Base-by-base conservation (phyloP, 2,329 filamentous ascomycete genomes). In the Nectriaceae sp. region DNA sequence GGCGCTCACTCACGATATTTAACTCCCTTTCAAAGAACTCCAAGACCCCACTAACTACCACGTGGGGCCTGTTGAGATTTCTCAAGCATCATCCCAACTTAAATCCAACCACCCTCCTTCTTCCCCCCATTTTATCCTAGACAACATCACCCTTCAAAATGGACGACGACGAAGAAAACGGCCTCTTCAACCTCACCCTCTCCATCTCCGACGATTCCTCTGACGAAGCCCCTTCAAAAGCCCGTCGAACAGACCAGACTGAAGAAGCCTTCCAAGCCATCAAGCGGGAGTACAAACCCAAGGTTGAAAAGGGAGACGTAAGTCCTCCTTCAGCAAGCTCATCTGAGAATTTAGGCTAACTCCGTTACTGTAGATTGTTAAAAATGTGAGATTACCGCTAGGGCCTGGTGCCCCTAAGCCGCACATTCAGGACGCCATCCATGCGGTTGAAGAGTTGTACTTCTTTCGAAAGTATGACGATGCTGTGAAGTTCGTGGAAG, bases 391-490 rank as follows among this genome's bases (percentile, higher is more conserved):
- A 5, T 55, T 80, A 2, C 78, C 78, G 1, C 54, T 78, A 11
- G 54, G 54, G 3, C 52, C 59, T 10, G 56, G 44, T 4, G 60
- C 72, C 4, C 66, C 69, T 24, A 83, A 82, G 57, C 72, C 71
- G 36, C 69, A 74, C 26, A 66, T 71, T 2, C 78, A 82, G 53
- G 71, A 76, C n/a, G 56, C 79, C 10, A 49, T 82, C 18, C 78
- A 83, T 57, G 80, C 79, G 0, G 75, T 79, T 6, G 79, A 83
- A 59, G 80, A 83, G 63, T 68, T 83, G 38, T 83, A 83, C 57
- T 83, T 79, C 61, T 76, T 76, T 54, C 65, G 70, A 5, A 66
- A 73, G 26, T 83, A 73, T 48, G 62, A 63, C 1, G 72, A 78
- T 45, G 78, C 73, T 2, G 66, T 70, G n/a, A 56, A 59, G 11